Conservation (phyloP, 140 eudicot genomes). For the Erigeron philadelphicus region DNA sequence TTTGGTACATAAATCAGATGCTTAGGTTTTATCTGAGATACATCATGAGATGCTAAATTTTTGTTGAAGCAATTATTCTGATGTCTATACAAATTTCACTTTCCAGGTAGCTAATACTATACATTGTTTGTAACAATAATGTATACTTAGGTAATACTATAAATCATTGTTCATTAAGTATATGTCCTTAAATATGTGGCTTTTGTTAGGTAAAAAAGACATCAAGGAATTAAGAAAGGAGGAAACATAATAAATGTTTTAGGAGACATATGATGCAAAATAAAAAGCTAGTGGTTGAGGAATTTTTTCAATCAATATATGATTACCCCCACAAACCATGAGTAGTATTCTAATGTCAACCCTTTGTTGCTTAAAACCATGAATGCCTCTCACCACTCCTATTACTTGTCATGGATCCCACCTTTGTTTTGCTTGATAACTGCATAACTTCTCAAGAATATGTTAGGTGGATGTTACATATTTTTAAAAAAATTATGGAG, state of each 20-base stretch:
- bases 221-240: neutral
- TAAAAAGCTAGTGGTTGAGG: neutral
- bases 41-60: no score
- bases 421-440: neutral
- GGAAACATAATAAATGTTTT: neutral
- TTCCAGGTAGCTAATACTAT: neutral
- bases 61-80: neutral
- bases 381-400: conserved; percentile 1
- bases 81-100: neutral
- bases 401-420: conserved; percentile 9
- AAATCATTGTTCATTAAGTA: no score
- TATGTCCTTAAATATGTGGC: no score
- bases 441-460: neutral
- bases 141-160: no score
- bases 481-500: neutral
- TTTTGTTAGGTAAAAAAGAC: no score
- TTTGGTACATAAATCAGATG: no score
- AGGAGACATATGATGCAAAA: neutral
- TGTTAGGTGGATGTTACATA: neutral
- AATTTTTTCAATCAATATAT: neutral
- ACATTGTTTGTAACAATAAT: no score
- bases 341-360: conserved; percentile 2
- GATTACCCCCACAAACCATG: conserved; percentile 7
- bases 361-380: neutral
- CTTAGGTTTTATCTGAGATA: no score